These are phyloP conservation scores for Boletus subcaerulescens DNA, from an alignment of 768 basidiomycete genomes.

Conservation along the genomic window DNA sequence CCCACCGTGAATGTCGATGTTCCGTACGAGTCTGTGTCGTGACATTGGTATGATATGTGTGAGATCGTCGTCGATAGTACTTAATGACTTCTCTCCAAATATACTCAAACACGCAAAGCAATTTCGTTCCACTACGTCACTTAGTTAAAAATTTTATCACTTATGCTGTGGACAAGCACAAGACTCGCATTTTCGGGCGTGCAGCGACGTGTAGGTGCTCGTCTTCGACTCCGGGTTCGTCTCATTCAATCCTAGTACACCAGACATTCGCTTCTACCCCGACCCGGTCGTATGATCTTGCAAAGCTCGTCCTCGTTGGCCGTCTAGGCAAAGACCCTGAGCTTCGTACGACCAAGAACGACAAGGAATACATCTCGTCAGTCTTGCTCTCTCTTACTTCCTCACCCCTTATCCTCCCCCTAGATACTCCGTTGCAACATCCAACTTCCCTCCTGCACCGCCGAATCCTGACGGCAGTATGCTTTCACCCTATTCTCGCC, in stretches of 20 bases:
- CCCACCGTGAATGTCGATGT: slow-evolving; percentile 75
- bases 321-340: slow-evolving; percentile 71
- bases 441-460: slow-evolving; percentile 56
- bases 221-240: not conserved
- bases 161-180: slow-evolving; percentile 49
- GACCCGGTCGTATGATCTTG: slow-evolving; percentile 55
- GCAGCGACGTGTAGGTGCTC: slow-evolving; percentile 47
- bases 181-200: slow-evolving; percentile 43
- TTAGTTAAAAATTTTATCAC: not conserved
- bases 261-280: slow-evolving; percentile 67
- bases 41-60: slow-evolving; percentile 52
- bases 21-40: slow-evolving; percentile 85
- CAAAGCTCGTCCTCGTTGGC: slow-evolving; percentile 78
- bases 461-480: slow-evolving; percentile 60
- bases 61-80: slow-evolving; percentile 1
- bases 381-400: slow-evolving; percentile 23
- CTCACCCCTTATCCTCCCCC: not conserved
- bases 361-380: slow-evolving; percentile 77
- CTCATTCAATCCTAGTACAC: too few relatives aligned
- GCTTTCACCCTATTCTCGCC: slow-evolving; percentile 19
- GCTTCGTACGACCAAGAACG: slow-evolving; percentile 59
- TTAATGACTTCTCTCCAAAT: slow-evolving; percentile 12
- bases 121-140: not conserved
- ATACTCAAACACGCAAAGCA: slow-evolving; percentile 13
- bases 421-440: slow-evolving; percentile 79